Percentiles rank a stretch among this genome's conserved stretches.
phyloP scores from a whole-genome alignment of 2,329 filamentous ascomycete species.

The Botrytis sinoallii region DNA sequence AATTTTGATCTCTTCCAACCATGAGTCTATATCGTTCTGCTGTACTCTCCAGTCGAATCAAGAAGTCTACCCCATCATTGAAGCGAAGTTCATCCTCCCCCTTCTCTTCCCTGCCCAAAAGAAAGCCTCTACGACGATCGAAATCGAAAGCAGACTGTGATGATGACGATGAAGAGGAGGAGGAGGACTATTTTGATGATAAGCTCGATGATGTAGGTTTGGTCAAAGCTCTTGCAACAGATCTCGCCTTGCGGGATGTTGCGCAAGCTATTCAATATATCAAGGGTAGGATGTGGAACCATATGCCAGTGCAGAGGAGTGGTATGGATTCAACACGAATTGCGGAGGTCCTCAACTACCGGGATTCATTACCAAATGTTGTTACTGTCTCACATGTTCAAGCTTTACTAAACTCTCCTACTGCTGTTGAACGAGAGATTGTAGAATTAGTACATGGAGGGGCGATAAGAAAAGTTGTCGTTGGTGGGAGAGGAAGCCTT shows the following conservation, averaged over 20 bases:
- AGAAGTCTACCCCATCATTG: slow-evolving; percentile 33
- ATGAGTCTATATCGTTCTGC: slow-evolving; percentile 36
- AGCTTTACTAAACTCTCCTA: slow-evolving; percentile 59
- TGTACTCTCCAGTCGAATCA: slow-evolving; percentile 36
- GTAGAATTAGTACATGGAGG: slow-evolving; percentile 58
- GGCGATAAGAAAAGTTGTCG: slow-evolving; percentile 57
- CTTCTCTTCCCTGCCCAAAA: slow-evolving; percentile 33
- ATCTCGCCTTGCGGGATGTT: slow-evolving; percentile 58
- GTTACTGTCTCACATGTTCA: slow-evolving; percentile 65
- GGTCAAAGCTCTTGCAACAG: slow-evolving; percentile 51
- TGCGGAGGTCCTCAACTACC: slow-evolving; percentile 61
- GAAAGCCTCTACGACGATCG: slow-evolving; percentile 31
- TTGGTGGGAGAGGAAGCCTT: slow-evolving; percentile 54
- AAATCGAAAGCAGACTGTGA: slow-evolving; percentile 20
- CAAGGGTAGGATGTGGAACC: slow-evolving; percentile 59
- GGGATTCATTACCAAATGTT: slow-evolving; percentile 57
- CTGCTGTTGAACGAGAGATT: slow-evolving; percentile 64
- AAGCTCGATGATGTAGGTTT: slow-evolving; percentile 60
- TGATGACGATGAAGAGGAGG: slow-evolving; percentile 27
- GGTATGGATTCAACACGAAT: slow-evolving; percentile 64
- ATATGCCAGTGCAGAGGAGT: slow-evolving; percentile 53
- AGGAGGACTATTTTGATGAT: slow-evolving; percentile 43
- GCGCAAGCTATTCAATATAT: slow-evolving; percentile 64
- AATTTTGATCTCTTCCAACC: neutral
- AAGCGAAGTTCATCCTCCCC: slow-evolving; percentile 33